These are phyloP conservation scores for Mrakia hoshinonis DNA, from an alignment of 768 basidiomycete genomes.

Conservation along the genomic window DNA sequence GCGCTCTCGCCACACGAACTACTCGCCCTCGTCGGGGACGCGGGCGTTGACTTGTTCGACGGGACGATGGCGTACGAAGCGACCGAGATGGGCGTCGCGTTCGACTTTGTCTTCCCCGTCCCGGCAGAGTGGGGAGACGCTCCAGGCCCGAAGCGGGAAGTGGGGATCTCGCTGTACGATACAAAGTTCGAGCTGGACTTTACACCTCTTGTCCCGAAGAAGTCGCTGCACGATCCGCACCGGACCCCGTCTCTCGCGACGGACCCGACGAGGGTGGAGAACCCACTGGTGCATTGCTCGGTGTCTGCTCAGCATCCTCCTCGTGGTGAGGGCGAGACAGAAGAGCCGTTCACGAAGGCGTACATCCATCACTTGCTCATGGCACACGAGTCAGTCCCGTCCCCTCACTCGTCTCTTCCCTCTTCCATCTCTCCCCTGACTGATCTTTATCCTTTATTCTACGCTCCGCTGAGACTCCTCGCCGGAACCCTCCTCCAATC, in stretches of 20 bases:
- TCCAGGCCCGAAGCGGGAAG: not conserved
- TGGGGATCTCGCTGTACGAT: slow-evolving; percentile 18
- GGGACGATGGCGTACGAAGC: slow-evolving; percentile 3
- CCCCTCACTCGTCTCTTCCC: not conserved
- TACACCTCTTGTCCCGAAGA: not conserved
- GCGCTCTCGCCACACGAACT: not conserved
- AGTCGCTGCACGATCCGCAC: not conserved
- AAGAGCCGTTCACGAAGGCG: not conserved
- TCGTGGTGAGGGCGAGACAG: not conserved
- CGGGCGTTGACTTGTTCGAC: slow-evolving; percentile 9
- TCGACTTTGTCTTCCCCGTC: slow-evolving; percentile 6
- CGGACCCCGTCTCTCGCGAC: not conserved
- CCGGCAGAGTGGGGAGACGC: not conserved
- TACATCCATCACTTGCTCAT: slow-evolving; percentile 22
- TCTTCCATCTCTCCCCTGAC: not conserved
- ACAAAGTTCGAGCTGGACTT: slow-evolving; percentile 6
- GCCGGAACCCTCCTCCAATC: not conserved
- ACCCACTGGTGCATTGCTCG: not conserved
- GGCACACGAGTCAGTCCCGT: slow-evolving; percentile 16
- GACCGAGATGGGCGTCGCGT: slow-evolving; percentile 11
- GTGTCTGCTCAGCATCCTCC: not conserved
- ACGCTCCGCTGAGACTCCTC: not conserved
- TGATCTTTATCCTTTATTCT: not conserved
- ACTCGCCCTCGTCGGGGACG: not conserved
- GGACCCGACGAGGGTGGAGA: not conserved